phyloP scores from a whole-genome alignment of 495 filamentous ascomycete species.

The Penicillium samsonianum region DNA sequence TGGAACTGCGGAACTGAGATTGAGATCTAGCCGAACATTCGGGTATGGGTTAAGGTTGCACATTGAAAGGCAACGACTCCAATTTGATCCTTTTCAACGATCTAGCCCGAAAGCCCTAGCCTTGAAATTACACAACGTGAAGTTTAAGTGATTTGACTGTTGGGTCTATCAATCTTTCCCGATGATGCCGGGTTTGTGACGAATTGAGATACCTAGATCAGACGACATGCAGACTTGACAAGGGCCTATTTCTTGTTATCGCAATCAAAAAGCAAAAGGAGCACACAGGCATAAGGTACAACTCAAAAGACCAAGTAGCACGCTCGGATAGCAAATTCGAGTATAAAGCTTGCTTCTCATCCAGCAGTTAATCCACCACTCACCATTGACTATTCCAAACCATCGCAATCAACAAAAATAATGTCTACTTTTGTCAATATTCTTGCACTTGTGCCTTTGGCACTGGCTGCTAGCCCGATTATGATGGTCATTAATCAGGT shows the following conservation, averaged over 20 bases:
- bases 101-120: not conserved
- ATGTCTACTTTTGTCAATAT: constrained; percentile 4
- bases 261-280: not conserved
- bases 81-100: not conserved
- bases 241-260: not conserved
- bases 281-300: not conserved
- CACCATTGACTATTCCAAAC: not conserved
- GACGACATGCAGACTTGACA: not conserved
- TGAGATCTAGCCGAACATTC: not conserved
- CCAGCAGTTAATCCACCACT: not conserved
- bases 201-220: not conserved
- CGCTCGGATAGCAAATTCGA: not conserved
- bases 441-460: constrained; percentile 5
- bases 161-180: not conserved
- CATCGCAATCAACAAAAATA: not conserved
- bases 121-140: not conserved
- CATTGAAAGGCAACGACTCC: not conserved
- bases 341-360: not conserved
- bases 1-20: constrained; percentile 2
- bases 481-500: not conserved
- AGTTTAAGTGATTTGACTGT: not conserved
- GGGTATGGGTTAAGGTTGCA: not conserved
- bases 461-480: constrained; percentile 3
- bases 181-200: not conserved
- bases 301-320: not conserved